These are phyloP conservation scores for Botrytis galanthina DNA, from an alignment of 2,329 filamentous ascomycete species.

Conservation along the genomic window DNA sequence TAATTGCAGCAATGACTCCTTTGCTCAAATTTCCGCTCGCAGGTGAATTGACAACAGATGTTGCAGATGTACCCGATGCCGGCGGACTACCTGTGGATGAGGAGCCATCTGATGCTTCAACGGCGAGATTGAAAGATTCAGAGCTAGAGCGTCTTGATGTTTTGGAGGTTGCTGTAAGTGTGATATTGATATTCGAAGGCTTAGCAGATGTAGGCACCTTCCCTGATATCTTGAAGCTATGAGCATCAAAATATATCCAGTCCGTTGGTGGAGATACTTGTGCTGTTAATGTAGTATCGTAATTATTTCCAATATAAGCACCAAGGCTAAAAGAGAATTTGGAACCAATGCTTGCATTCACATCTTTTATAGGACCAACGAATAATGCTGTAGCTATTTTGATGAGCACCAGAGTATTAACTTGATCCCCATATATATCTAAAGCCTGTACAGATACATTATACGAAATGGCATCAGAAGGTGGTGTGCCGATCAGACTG, in stretches of 20 bases:
- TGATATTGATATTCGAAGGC: constrained; percentile 27
- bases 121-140: constrained; percentile 30
- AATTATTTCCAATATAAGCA: constrained; percentile 28
- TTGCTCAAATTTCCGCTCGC: constrained; percentile 21
- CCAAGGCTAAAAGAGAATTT: constrained; percentile 33
- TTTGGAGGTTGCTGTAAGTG: constrained; percentile 31
- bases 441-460: constrained; percentile 61
- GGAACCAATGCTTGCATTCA: constrained; percentile 34
- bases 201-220: constrained; percentile 27
- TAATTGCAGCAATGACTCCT: constrained; percentile 30
- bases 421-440: constrained; percentile 58
- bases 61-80: constrained; percentile 16
- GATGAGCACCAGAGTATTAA: constrained; percentile 53
- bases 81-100: constrained; percentile 15
- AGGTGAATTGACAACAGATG: constrained; percentile 1
- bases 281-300: constrained; percentile 29
- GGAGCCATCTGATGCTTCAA: constrained; percentile 11
- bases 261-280: constrained; percentile 25
- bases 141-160: constrained; percentile 22
- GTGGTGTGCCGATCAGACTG: constrained; percentile 62
- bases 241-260: constrained; percentile 35
- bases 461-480: constrained; percentile 54
- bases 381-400: constrained; percentile 30
- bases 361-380: constrained; percentile 23
- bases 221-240: constrained; percentile 31